phyloP scores from a whole-genome alignment of 441 rosid species.

The Capsella rubella region DNA sequence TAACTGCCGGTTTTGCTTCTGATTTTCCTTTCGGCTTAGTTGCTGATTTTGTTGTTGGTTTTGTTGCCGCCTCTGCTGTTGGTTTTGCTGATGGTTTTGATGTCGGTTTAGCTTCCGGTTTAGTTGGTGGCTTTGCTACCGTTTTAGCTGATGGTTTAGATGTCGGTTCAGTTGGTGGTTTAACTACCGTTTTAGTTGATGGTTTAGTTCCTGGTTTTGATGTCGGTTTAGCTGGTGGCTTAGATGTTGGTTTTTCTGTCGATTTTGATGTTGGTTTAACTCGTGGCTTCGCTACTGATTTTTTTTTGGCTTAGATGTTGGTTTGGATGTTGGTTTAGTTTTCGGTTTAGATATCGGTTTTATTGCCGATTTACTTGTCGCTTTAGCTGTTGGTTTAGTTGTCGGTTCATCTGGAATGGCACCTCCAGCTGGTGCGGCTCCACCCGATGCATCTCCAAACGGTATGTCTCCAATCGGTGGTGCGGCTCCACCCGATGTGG shows the following conservation, averaged over 20 bases:
- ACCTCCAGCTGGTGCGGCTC: not conserved
- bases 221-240: not conserved
- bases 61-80: accelerated
- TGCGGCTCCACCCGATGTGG: not conserved
- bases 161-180: not conserved
- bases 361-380: not conserved
- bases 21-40: not conserved
- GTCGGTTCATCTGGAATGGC: not conserved
- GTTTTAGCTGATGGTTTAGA: accelerated
- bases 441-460: not conserved
- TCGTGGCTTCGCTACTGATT: not conserved
- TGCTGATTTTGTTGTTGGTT: not conserved
- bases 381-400: not conserved
- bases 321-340: not conserved
- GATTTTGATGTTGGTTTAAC: not conserved
- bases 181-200: not conserved
- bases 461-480: not conserved
- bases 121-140: not conserved
- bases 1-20: not conserved
- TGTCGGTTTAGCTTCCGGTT: not conserved
- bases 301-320: not conserved
- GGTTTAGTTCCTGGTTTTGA: not conserved
- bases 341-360: not conserved
- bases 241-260: not conserved
- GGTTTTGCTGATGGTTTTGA: not conserved